Evolutionary conservation across 2,329 filamentous ascomycete species (phyloP).

Genomic region (Monosporascus ibericus): DNA sequence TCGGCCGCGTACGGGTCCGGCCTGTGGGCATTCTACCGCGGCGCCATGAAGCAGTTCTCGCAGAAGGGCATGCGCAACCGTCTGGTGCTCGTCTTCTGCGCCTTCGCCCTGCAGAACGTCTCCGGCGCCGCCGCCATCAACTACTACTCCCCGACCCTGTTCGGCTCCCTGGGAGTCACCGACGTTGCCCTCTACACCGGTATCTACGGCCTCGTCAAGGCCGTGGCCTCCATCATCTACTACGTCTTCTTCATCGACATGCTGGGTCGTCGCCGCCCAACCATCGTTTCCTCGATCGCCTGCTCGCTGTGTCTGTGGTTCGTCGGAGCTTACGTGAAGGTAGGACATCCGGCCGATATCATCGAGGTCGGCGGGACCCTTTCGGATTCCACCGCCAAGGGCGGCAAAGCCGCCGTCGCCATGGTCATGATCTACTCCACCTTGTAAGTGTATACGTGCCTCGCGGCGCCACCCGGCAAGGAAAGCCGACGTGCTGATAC

Average conservation of each 20-base stretch:
- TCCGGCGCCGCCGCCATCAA: conserved; percentile 37
- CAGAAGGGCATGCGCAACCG: conserved; percentile 36
- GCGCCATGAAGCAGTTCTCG: conserved; percentile 28
- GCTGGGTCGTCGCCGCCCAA: conserved; percentile 33
- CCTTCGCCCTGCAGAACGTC: conserved; percentile 34
- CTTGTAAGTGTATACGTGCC: conserved; percentile 32
- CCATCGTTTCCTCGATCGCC: conserved; percentile 41
- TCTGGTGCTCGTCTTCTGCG: conserved; percentile 29
- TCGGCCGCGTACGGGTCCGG: conserved; percentile 27
- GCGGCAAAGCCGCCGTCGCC: conserved; percentile 46
- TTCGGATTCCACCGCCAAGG: conserved; percentile 35
- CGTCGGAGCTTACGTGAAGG: conserved; percentile 47
- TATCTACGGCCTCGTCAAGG: conserved; percentile 43
- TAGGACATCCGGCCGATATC: conserved; percentile 39
- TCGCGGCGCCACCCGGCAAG: neutral
- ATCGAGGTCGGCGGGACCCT: conserved; percentile 36
- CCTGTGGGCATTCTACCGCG: conserved; percentile 27
- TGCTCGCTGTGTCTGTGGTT: conserved; percentile 45
- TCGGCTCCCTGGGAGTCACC: conserved; percentile 38
- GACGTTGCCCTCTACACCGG: conserved; percentile 41
- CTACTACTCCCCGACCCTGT: conserved; percentile 37
- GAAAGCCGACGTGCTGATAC: too few relatives aligned
- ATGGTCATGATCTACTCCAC: conserved; percentile 50
- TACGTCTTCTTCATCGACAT: conserved; percentile 33
- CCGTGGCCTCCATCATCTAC: conserved; percentile 34